Evolutionary conservation across 768 basidiomycete genomes (phyloP), one percentile per base, ranked within the genome.

Genomic region (Pilatotrama ljubarskyi): DNA sequence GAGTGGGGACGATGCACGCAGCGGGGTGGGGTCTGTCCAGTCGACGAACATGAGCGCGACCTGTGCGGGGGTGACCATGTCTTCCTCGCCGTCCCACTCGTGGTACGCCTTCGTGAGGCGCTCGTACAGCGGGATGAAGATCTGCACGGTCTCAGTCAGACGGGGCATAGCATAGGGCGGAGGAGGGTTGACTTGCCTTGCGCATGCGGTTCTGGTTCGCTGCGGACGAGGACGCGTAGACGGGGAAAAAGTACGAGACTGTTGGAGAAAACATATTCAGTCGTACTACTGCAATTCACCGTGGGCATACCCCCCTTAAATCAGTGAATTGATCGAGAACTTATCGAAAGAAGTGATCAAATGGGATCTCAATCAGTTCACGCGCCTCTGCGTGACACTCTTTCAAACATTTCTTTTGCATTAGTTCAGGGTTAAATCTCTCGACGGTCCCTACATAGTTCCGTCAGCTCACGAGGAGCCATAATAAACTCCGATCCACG

Each of bases 241-340:
- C 84, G 1, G 86, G 90, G 74, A 95, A 86, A 79, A 96, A 96
- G 71, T 90, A 91, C 3, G 87, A 82, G 38, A 97, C n/a, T n/a
- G n/a, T n/a, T n/a, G n/a, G n/a, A n/a, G n/a, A n/a, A n/a, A n/a
- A n/a, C n/a, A n/a, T n/a, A n/a, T n/a, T n/a, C n/a, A n/a, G n/a
- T n/a, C n/a, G n/a, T n/a, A n/a, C n/a, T n/a, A n/a, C n/a, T n/a
- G n/a, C n/a, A n/a, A n/a, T n/a, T 32, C 29, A 32, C 29, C 29
- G 29, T 32, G 29, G 29, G 29, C 29, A 32, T 5, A 32, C 4
- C 29, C 29, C 29, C 29, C 29, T 32, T 32, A 32, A 32, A 32
- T 32, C 29, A 32, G 29, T 32, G 29, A 32, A 32, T 32, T 32
- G 10, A 32, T 32, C 10, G 10, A 5, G 29, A 32, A 5, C 4